Evolutionary conservation across 2,329 filamentous ascomycete species (phyloP).

Genomic region (Colletotrichum tropicicola): DNA sequence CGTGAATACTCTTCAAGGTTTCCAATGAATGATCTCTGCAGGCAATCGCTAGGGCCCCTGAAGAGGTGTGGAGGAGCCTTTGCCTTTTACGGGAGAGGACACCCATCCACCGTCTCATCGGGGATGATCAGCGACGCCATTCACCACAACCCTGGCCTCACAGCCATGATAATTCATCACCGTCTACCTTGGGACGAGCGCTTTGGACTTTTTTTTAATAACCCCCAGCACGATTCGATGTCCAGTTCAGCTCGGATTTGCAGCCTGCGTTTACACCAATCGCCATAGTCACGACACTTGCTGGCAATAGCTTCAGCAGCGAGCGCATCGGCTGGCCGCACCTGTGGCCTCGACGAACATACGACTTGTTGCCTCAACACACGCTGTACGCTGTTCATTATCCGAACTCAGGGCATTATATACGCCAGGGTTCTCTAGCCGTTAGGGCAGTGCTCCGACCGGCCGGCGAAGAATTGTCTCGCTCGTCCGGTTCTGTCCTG

Average conservation of each 20-base stretch:
- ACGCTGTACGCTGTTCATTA: neutral
- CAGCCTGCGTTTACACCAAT: neutral
- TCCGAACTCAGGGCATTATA: neutral
- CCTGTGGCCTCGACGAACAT: neutral
- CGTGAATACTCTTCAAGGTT: constrained; percentile 16
- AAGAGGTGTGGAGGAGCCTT: constrained; percentile 18
- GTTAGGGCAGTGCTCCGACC: constrained; percentile 4
- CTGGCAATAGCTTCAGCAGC: constrained; percentile 4
- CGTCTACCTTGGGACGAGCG: neutral
- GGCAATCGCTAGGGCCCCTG: constrained; percentile 20
- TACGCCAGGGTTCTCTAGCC: neutral
- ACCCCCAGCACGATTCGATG: neutral
- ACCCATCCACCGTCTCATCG: constrained; percentile 15
- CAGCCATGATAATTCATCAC: neutral
- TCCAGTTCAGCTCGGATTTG: constrained; percentile 1
- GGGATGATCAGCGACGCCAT: constrained; percentile 22
- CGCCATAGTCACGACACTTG: constrained; percentile 2
- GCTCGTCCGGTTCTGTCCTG: constrained; percentile 20
- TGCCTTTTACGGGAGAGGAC: constrained; percentile 13
- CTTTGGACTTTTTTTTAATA: neutral
- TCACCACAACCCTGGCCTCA: constrained; percentile 9
- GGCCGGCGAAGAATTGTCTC: constrained; percentile 5
- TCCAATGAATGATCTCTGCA: constrained; percentile 25
- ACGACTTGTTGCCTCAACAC: constrained; percentile 1
- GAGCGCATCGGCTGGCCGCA: neutral